Evolutionary conservation across 306 rosid genomes (phyloP), one percentile per base, ranked within the genome.

Genomic region (Quercus variabilis): DNA sequence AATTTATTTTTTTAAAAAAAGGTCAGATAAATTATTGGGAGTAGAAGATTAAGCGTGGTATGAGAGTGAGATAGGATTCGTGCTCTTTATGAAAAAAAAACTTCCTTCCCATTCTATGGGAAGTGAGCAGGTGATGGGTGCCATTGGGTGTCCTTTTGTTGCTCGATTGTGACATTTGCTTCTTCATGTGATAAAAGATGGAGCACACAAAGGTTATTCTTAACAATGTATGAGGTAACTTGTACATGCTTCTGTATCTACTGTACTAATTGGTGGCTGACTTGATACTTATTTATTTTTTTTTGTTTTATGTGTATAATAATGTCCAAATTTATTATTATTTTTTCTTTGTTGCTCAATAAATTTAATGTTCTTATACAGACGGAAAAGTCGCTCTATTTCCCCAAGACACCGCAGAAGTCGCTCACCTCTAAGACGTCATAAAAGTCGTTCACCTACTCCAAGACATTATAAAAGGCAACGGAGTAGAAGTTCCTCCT

Each of bases 201-300:
- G 98, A 90, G 97, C 96, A 83, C 92, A 87, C 89, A 87, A 89
- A 87, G 98, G 87, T 94, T 92, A 90, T 85, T 85, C 90, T 89
- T 94, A 88, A 89, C 94, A 90, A 83, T 93, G 91, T 88, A 84
- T 87, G 97, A 96, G 98, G 99, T 96, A 96, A 96, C 97, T 67
- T 80, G 97, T 84, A 85, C 78, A 70, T 82, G 92, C 84, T 86
- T 90, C 79, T 75, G 81, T 81, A 80, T 89, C 81, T 85, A 80
- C 86, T 76, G 87, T 77, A 86, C 83, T 78, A 87, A 78, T 86
- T 70, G 93, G 89, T 87, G 92, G 91, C 82, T 74, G 89, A 85
- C 78, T 81, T 80, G 88, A 79, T 80, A 68, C 81, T 74, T 83
- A 75, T 71, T 63, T 25, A 23, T 23, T 23, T 23, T 0, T 23